Conservation (phyloP, 306 rosid species). For the Delonix regia region DNA sequence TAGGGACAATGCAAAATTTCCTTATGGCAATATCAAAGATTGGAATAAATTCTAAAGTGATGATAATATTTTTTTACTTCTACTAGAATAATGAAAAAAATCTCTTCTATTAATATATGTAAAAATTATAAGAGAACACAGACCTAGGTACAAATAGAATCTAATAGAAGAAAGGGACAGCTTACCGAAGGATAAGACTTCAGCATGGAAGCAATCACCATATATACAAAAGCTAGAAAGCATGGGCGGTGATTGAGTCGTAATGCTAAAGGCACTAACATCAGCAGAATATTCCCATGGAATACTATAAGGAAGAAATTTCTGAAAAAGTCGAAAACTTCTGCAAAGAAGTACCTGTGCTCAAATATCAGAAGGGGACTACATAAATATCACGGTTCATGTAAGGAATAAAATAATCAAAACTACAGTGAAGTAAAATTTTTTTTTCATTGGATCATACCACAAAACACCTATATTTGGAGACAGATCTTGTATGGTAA, state of each 20-base stretch:
- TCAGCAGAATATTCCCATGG: conserved; percentile 78
- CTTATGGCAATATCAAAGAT: neutral
- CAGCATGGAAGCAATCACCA: conserved; percentile 73
- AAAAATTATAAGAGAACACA: conserved; percentile 13
- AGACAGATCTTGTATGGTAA: conserved; percentile 86
- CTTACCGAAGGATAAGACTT: conserved; percentile 89
- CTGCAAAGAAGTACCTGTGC: conserved; percentile 93
- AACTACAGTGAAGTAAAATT: neutral
- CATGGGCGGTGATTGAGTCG: conserved; percentile 84
- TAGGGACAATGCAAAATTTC: conserved; percentile 19
- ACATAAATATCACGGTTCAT: conserved; percentile 33
- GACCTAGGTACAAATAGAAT: conserved; percentile 9
- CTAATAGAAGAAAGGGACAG: conserved; percentile 8
- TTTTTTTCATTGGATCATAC: conserved; percentile 54
- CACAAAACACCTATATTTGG: conserved; percentile 91
- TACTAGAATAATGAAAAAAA: neutral
- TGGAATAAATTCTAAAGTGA: neutral
- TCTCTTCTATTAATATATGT: neutral
- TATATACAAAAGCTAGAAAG: conserved; percentile 82
- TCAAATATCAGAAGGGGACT: conserved; percentile 31
- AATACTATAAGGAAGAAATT: conserved; percentile 85
- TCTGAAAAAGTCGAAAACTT: conserved; percentile 88
- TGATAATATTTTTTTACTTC: neutral
- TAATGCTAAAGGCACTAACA: conserved; percentile 80
- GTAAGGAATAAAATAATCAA: conserved; percentile 29